These are phyloP conservation scores for Carex myosuroides DNA, from an alignment of 176 grass and related monocot genomes.

Conservation along the genomic window DNA sequence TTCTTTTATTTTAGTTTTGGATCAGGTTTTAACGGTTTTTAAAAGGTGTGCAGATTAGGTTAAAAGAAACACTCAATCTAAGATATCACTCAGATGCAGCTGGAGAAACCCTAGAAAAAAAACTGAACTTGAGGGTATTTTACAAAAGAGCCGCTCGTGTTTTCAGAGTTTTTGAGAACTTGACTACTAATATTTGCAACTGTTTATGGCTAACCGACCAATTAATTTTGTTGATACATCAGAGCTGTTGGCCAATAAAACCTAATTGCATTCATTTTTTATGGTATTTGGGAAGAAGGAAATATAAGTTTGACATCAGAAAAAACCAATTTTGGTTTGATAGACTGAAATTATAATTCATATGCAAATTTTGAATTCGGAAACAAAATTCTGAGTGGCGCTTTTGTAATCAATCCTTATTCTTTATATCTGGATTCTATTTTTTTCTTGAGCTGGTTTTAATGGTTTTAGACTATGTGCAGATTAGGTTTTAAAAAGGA, in stretches of 20 bases:
- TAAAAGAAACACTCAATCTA: background rate
- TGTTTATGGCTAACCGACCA: background rate
- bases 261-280: too few species aligned
- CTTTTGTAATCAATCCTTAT: background rate
- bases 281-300: background rate
- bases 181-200: background rate
- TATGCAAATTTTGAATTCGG: background rate
- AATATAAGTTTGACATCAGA: background rate
- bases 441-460: conserved; percentile 8
- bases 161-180: background rate
- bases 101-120: conserved; percentile 12
- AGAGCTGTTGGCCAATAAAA: too few species aligned
- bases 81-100: background rate
- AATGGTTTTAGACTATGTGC: conserved; percentile 28
- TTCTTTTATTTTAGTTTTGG: background rate
- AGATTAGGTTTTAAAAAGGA: conserved; percentile 27
- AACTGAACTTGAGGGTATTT: background rate
- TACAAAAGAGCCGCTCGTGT: background rate
- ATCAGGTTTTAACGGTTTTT: background rate
- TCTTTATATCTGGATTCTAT: background rate
- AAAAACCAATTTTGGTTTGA: background rate
- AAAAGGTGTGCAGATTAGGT: conserved; percentile 12
- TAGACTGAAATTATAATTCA: background rate
- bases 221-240: background rate
- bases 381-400: background rate